These are phyloP conservation scores for Corrigiola litoralis DNA, from an alignment of 179 eudicot genomes.

Conservation along the genomic window DNA sequence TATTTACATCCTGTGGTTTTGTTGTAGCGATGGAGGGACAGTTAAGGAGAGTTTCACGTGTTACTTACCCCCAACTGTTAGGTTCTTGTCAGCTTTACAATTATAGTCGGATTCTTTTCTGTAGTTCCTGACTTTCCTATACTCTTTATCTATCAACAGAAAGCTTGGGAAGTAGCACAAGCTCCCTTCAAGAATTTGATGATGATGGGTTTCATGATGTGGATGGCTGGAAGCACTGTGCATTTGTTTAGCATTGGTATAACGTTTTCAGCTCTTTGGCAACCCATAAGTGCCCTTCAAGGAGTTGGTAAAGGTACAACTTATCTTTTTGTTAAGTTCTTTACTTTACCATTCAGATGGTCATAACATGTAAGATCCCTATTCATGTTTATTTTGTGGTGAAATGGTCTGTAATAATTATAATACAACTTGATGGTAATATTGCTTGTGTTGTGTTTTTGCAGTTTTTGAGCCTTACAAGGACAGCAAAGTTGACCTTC, in stretches of 20 bases:
- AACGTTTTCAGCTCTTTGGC: slow-evolving; percentile 89
- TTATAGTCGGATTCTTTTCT: too few species aligned
- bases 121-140: background rate
- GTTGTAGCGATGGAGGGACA: background rate
- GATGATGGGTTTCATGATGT: slow-evolving; percentile 99
- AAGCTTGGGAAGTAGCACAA: slow-evolving; percentile 99
- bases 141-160: slow-evolving; percentile 36
- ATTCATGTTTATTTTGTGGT: background rate
- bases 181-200: slow-evolving; percentile 84
- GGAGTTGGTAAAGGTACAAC: slow-evolving; percentile 81
- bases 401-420: background rate
- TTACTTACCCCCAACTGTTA: background rate
- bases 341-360: background rate
- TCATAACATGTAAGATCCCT: background rate
- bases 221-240: slow-evolving; percentile 99
- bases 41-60: background rate
- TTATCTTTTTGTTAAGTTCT: slow-evolving; percentile 1
- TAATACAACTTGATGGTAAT: background rate
- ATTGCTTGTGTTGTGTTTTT: slow-evolving; percentile 23
- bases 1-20: background rate
- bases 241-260: slow-evolving; percentile 97
- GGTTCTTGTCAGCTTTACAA: background rate
- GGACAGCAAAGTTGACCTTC: slow-evolving; percentile 80
- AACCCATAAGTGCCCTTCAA: slow-evolving; percentile 90
- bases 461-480: slow-evolving; percentile 90